Evolutionary conservation across 768 basidiomycete genomes (phyloP).

Genomic region (Calocera viscosa): DNA sequence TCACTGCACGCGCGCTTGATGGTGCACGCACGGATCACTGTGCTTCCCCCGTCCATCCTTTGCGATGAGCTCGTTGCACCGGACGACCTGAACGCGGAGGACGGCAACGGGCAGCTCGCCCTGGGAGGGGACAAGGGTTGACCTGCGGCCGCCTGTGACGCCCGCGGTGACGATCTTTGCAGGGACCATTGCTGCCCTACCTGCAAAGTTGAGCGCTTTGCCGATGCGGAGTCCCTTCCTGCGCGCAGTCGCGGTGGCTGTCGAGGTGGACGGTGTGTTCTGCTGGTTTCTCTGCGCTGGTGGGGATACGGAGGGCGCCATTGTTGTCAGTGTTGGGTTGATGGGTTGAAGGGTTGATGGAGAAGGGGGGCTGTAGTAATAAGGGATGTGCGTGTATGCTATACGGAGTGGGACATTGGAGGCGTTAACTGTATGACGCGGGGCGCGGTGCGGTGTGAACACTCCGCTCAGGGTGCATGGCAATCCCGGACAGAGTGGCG

Average conservation of each 20-base stretch:
- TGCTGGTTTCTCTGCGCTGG: neutral
- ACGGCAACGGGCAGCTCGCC: conserved; percentile 58
- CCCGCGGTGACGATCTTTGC: conserved; percentile 9
- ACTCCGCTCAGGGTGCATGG: too few species aligned
- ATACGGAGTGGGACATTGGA: too few species aligned
- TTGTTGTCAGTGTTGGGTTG: neutral
- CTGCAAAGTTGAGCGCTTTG: conserved; percentile 11
- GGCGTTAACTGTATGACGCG: too few species aligned
- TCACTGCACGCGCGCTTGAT: neutral
- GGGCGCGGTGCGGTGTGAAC: too few species aligned
- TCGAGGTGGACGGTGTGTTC: neutral
- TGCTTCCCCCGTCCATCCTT: conserved; percentile 51
- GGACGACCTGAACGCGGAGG: conserved; percentile 54
- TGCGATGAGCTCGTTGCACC: conserved; percentile 47
- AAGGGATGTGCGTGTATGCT: too few species aligned
- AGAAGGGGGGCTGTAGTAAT: neutral
- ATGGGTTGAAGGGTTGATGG: conserved; percentile 11
- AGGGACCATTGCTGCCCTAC: neutral
- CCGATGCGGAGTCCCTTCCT: conserved; percentile 8
- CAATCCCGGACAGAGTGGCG: too few species aligned
- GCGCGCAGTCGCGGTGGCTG: neutral
- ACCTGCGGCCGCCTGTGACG: neutral
- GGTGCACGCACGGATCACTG: conserved; percentile 57
- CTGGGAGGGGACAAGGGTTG: conserved; percentile 16
- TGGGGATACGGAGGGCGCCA: conserved; percentile 9